Evolutionary conservation across 2,329 filamentous ascomycete genomes (phyloP).

Genomic region (Penicillium sp.): DNA sequence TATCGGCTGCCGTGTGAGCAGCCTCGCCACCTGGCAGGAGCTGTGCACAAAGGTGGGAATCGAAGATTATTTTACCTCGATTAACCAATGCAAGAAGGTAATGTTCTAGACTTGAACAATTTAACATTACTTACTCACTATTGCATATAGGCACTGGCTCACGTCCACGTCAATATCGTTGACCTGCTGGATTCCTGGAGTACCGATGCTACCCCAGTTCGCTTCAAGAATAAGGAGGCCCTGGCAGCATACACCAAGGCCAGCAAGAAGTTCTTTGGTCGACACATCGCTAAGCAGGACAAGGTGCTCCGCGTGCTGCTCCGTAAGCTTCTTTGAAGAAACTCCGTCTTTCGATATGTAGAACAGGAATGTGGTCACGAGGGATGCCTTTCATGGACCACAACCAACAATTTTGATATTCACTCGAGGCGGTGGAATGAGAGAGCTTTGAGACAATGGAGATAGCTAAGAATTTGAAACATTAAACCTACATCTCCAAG

Average conservation of each 20-base stretch:
- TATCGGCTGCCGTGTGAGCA: constrained; percentile 11
- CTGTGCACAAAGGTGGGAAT: constrained; percentile 31
- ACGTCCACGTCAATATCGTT: constrained; percentile 31
- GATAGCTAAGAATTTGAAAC: no score
- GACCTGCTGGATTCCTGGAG: constrained; percentile 30
- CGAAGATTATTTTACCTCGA: constrained; percentile 15
- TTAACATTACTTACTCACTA: no score
- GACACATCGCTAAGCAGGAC: not conserved
- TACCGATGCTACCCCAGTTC: not conserved
- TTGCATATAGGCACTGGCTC: not conserved
- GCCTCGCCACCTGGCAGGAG: constrained; percentile 24
- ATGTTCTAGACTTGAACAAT: no score
- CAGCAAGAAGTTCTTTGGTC: not conserved
- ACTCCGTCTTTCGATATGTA: no score
- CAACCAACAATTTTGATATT: no score
- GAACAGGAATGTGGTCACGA: no score
- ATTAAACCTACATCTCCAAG: no score
- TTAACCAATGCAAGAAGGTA: constrained; percentile 31
- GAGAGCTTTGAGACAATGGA: no score
- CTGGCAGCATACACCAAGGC: not conserved
- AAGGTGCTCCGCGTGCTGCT: not conserved
- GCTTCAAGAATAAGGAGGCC: not conserved
- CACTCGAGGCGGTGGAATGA: no score
- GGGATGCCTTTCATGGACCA: no score
- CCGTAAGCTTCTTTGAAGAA: not conserved